These are phyloP conservation scores for Gossypium bickii DNA, from an alignment of 345 rosid species.

Conservation along the genomic window DNA sequence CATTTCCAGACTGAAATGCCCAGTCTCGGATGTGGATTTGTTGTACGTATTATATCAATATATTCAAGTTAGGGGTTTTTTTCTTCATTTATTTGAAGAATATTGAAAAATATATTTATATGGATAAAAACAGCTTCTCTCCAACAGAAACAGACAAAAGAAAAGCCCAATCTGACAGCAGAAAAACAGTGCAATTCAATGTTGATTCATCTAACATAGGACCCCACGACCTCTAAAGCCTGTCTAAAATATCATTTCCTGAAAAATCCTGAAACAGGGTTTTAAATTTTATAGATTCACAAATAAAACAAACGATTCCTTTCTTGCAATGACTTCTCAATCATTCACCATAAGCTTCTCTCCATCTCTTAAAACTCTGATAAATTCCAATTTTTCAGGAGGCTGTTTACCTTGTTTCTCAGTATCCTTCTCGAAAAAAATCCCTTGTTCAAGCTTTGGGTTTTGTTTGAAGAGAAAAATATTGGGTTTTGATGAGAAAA, in stretches of 20 bases:
- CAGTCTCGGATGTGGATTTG: too few relatives aligned
- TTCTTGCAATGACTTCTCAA: constrained; percentile 24
- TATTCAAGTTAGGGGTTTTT: too few relatives aligned
- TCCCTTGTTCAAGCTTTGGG: constrained; percentile 15
- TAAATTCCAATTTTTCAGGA: constrained; percentile 22
- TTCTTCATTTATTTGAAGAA: too few relatives aligned
- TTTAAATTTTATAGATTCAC: not conserved
- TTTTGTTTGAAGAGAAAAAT: constrained; percentile 14
- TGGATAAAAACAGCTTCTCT: not conserved
- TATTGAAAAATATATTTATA: too few relatives aligned
- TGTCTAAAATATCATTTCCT: not conserved
- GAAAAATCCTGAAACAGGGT: not conserved
- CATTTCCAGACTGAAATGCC: too few relatives aligned
- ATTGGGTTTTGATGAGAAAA: constrained; percentile 18
- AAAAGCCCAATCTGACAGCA: constrained; percentile 3
- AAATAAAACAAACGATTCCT: not conserved
- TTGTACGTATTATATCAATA: too few relatives aligned
- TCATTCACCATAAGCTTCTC: constrained; percentile 29
- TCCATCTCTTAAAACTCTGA: constrained; percentile 26
- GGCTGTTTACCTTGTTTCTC: constrained; percentile 18
- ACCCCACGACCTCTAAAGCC: not conserved
- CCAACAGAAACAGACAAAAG: not conserved
- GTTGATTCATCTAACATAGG: not conserved
- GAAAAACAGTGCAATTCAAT: not conserved
- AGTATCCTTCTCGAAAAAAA: constrained; percentile 6